Evolutionary conservation across 1,284 basidiomycete genomes (phyloP), one percentile per base, ranked within the genome.

Genomic region (Cystobasidiaceae sp.): DNA sequence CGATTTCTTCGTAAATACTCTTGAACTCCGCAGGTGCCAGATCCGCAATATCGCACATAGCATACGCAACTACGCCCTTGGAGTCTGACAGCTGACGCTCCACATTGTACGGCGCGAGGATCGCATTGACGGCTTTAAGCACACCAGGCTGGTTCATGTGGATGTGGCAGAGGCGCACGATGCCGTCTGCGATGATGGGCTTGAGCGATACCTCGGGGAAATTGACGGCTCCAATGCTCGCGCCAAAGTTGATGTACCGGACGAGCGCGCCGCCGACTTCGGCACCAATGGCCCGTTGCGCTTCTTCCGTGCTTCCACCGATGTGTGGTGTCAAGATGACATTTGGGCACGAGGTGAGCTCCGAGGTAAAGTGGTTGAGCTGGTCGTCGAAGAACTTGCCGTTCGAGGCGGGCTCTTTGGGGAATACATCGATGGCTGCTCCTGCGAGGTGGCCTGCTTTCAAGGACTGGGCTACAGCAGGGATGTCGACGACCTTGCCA

Each of bases 181-280:
- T 82, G 73, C 85, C 85, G 67, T 79, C 77, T 43, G 78, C 79
- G 17, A 90, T 86, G 75, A 97, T 94, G 55, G 90, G 85, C 67
- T 94, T 89, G 43, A 99, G 82, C 79, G 94, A 90, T 73, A 99
- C 94, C 80, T 98, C 96, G 67, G 94, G 94, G 85, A 99, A 97
- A 82, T 98, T 97, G 82, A 98, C 94, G 0, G 92, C 86, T 50
- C 93, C 92, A 58, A 93, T 73, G 5, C 90, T 89, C 19, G 90
- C 87, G 61, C 96, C 96, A 76, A 87, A 92, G 80, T 88, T 90
- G 76, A 98, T 86, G 80, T 97, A 99, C 67, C 93, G 87, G 34
- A 84, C 82, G 57, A 98, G 80, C 2, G 93, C 86, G 44, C 83
- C 83, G 13, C 90, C 86, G 45, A 99, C 96, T 78, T 99, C 96